A percentile compares a stretch with the other conserved stretches of the same genome.
phyloP scores from a whole-genome alignment of 129 eudicot species.

The Sambucus nigra region DNA sequence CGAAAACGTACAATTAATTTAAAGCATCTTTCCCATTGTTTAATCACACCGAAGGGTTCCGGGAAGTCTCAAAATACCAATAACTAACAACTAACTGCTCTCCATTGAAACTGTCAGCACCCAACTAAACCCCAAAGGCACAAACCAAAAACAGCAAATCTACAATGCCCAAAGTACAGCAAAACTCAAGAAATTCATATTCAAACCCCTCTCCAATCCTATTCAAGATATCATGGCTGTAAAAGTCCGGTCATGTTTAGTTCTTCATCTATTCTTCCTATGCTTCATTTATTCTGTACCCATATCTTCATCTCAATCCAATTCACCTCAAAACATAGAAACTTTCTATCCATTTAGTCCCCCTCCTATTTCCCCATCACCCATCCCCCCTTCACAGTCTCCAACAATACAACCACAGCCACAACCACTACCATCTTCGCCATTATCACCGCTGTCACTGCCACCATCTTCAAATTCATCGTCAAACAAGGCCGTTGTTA shows the following conservation, averaged over 20 bases:
- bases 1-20: no score
- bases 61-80: conserved; percentile 12
- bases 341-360: conserved; percentile 32
- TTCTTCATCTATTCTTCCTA: conserved; percentile 17
- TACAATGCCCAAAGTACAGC: conserved; percentile 18
- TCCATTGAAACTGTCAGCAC: conserved; percentile 31
- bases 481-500: conserved; percentile 42
- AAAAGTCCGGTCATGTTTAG: conserved; percentile 6
- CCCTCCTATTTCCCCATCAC: conserved; percentile 17
- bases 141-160: conserved; percentile 1
- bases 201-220: conserved; percentile 6
- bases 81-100: conserved; percentile 29
- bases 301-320: conserved; percentile 22
- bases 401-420: conserved; percentile 17
- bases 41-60: conserved; percentile 1
- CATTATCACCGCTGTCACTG: conserved; percentile 10
- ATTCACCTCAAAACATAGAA: conserved; percentile 39
- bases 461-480: conserved; percentile 23
- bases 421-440: conserved; percentile 15
- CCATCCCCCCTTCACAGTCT: conserved; percentile 9
- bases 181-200: conserved; percentile 1
- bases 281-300: conserved; percentile 12
- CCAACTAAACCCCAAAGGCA: conserved; percentile 17
- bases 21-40: no score
- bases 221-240: conserved; percentile 23